phyloP scores from a whole-genome alignment of 2,329 filamentous ascomycete genomes.

The Aspergillus transmontanensis region DNA sequence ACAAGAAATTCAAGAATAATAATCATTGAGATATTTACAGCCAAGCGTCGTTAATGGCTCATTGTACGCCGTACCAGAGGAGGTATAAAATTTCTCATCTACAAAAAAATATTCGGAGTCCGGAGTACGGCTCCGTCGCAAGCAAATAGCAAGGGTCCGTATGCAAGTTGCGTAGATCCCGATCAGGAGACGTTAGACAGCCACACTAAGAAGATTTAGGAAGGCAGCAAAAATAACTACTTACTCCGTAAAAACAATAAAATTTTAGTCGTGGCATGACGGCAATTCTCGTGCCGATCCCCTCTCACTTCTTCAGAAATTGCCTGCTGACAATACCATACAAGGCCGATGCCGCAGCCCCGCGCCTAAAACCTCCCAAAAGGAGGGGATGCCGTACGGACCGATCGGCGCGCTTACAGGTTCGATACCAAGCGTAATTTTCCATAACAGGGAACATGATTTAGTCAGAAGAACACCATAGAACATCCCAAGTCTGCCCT shows the following conservation, averaged over 20 bases:
- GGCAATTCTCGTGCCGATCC: conserved; percentile 1
- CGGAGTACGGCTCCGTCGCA: conserved; percentile 2
- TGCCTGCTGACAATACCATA: conserved; percentile 4
- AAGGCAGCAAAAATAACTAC: neutral
- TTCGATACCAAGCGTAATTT: neutral
- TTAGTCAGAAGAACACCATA: neutral
- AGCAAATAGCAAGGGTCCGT: conserved; percentile 1
- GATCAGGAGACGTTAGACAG: conserved; percentile 2
- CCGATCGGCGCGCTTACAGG: neutral
- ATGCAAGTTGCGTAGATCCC: neutral
- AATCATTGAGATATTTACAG: neutral
- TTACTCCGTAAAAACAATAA: neutral
- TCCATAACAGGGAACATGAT: neutral
- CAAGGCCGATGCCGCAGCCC: conserved; percentile 1
- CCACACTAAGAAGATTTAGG: neutral
- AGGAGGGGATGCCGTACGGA: neutral
- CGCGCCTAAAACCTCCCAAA: neutral
- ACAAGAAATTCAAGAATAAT: neutral
- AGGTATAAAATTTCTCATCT: neutral
- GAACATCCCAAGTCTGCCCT: no score
- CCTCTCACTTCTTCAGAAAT: neutral
- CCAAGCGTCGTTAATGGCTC: neutral
- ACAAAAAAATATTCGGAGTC: neutral
- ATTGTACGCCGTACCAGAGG: neutral
- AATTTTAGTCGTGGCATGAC: conserved; percentile 2